Evolutionary conservation across 352 stramenopile species (phyloP).

Genomic region (Pythium guiyangense): DNA sequence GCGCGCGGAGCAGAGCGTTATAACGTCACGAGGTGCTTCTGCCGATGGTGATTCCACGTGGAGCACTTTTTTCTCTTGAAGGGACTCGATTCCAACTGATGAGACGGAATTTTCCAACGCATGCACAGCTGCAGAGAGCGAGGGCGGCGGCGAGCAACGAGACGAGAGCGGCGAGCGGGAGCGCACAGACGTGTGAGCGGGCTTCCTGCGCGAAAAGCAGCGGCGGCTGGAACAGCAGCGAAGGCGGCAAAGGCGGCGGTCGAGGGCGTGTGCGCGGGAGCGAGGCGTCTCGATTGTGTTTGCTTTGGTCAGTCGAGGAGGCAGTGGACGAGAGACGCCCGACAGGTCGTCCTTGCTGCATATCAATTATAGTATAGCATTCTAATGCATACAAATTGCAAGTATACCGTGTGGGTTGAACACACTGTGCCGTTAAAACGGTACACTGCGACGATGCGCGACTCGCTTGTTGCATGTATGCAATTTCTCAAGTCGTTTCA

Average conservation of each 20-base stretch:
- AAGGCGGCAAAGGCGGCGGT: no score
- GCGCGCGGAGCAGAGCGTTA: slow-evolving; percentile 9
- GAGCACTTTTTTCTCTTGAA: slow-evolving; percentile 76
- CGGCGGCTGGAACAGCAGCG: neutral
- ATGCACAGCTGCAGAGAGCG: slow-evolving; percentile 66
- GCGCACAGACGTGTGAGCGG: neutral
- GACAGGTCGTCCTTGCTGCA: no score
- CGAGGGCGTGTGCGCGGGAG: neutral
- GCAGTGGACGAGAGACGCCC: neutral
- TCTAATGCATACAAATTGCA: no score
- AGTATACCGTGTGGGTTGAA: no score
- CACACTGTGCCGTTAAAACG: neutral
- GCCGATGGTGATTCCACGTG: slow-evolving; percentile 19
- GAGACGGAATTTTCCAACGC: slow-evolving; percentile 80
- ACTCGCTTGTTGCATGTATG: no score
- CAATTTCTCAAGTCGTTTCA: no score
- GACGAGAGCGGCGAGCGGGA: neutral
- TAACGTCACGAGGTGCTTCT: slow-evolving; percentile 33
- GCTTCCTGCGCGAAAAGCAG: neutral
- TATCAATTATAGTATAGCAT: no score
- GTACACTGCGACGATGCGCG: neutral
- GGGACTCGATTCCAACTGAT: slow-evolving; percentile 71
- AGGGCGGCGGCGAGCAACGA: slow-evolving; percentile 4
- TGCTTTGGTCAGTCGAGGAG: neutral
- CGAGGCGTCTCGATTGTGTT: slow-evolving; percentile 1